Evolutionary conservation across 495 filamentous ascomycete species (phyloP).

Genomic region (Cenococcum geophilum): DNA sequence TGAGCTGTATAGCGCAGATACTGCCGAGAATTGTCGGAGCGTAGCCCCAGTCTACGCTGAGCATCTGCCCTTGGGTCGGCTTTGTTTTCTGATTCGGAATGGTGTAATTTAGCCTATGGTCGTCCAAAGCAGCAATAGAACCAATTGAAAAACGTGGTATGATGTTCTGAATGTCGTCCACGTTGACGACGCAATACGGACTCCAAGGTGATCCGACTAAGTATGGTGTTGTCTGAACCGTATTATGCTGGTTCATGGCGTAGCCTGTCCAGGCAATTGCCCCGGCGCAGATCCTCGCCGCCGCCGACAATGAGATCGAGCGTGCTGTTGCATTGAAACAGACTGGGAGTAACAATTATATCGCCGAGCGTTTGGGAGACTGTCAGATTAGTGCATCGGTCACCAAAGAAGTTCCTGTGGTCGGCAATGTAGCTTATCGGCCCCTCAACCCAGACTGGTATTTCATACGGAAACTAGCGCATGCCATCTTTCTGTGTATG

Average conservation of each 20-base stretch:
- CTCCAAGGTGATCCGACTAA: slow-evolving; percentile 19
- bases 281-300: slow-evolving; percentile 20
- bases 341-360: slow-evolving; percentile 8
- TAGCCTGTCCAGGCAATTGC: slow-evolving; percentile 28
- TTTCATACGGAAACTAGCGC: background rate
- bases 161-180: slow-evolving; percentile 18
- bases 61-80: slow-evolving; percentile 20
- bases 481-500: background rate
- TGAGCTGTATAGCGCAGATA: slow-evolving; percentile 24
- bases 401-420: slow-evolving; percentile 14
- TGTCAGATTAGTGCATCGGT: slow-evolving; percentile 29
- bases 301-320: slow-evolving; percentile 11
- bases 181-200: slow-evolving; percentile 12
- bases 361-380: slow-evolving; percentile 16
- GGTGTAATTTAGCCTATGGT: slow-evolving; percentile 20
- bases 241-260: background rate
- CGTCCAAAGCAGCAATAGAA: slow-evolving; percentile 25
- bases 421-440: slow-evolving; percentile 19
- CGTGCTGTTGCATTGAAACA: slow-evolving; percentile 24
- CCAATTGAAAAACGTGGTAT: slow-evolving; percentile 23
- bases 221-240: slow-evolving; percentile 15
- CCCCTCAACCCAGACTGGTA: background rate
- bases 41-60: slow-evolving; percentile 26
- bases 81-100: slow-evolving; percentile 15
- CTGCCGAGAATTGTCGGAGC: slow-evolving; percentile 15